These are phyloP conservation scores for Handroanthus guayacan DNA, from an alignment of 257 asterid genomes.

Conservation along the genomic window DNA sequence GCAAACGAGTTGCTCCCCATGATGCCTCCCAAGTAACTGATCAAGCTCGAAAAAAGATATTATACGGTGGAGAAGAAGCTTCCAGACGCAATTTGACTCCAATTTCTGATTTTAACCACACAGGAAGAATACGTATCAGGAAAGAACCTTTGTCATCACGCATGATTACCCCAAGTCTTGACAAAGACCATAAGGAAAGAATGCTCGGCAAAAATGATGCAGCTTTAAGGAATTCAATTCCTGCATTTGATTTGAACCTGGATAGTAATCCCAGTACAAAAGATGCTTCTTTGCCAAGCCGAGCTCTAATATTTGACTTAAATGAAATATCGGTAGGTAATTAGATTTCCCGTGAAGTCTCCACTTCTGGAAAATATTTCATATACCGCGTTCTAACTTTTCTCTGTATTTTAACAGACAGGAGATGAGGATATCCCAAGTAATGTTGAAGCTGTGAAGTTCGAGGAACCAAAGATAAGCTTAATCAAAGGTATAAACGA, in stretches of 20 bases:
- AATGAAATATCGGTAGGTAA: conserved; percentile 79
- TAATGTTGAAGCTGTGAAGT: conserved; percentile 43
- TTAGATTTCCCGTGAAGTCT: background rate
- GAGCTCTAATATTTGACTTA: conserved; percentile 81
- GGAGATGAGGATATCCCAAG: conserved; percentile 71
- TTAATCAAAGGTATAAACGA: conserved; percentile 56
- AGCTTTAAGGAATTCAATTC: conserved; percentile 29
- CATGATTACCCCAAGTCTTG: conserved; percentile 22
- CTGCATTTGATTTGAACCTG: conserved; percentile 65
- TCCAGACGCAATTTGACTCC: conserved; percentile 16
- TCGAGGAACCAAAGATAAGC: conserved; percentile 59
- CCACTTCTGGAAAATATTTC: background rate
- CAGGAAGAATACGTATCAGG: conserved; percentile 43
- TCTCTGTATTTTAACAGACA: conserved; percentile 45
- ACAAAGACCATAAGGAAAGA: conserved; percentile 53
- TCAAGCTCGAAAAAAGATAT: conserved; percentile 44
- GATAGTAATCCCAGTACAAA: conserved; percentile 44
- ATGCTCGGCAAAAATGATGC: conserved; percentile 44
- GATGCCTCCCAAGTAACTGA: conserved; percentile 27
- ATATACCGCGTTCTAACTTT: background rate
- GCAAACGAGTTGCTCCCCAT: conserved; percentile 41
- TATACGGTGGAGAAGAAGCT: conserved; percentile 42
- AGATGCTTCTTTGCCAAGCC: conserved; percentile 53
- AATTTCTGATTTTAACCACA: conserved; percentile 43
- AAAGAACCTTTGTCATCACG: conserved; percentile 40